Conservation (phyloP, 1,139 yeast genomes). For the Scheffersomyces insectosa region DNA sequence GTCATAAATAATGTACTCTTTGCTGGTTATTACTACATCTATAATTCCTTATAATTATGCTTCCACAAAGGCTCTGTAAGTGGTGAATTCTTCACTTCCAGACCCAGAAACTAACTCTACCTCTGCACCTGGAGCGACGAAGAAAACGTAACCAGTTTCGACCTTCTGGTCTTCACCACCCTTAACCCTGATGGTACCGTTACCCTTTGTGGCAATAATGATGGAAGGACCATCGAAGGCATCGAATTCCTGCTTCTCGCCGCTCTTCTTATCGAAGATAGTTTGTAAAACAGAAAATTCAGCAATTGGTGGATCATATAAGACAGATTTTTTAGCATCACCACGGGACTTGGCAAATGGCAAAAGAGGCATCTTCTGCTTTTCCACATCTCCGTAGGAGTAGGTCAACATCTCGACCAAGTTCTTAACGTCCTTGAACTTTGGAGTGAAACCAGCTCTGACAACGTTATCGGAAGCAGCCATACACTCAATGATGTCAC, state of each 20-base stretch:
- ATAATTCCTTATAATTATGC: conserved; percentile 29
- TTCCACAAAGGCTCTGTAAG: conserved; percentile 87
- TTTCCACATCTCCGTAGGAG: conserved; percentile 82
- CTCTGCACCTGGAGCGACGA: conserved; percentile 75
- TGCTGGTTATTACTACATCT: too few relatives aligned
- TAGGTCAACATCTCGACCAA: conserved; percentile 91
- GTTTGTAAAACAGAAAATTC: conserved; percentile 92
- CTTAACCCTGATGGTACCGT: conserved; percentile 55
- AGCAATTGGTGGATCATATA: conserved; percentile 94
- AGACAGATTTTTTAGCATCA: conserved; percentile 57
- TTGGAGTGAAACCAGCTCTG: conserved; percentile 97
- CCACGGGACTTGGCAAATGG: conserved; percentile 66
- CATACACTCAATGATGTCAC: conserved; percentile 98
- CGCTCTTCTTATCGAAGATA: conserved; percentile 43
- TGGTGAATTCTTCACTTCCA: conserved; percentile 54
- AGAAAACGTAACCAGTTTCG: conserved; percentile 74
- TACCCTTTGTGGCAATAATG: conserved; percentile 78
- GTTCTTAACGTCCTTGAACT: conserved; percentile 90
- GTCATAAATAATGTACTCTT: too few relatives aligned
- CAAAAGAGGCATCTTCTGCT: conserved; percentile 83
- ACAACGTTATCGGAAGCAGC: conserved; percentile 98
- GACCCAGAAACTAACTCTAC: conserved; percentile 58
- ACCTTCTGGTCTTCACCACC: conserved; percentile 45
- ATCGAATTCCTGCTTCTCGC: conserved; percentile 50
- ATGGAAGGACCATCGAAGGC: conserved; percentile 86